These are phyloP conservation scores for Pleurotus cornucopiae DNA, from an alignment of 768 basidiomycete species.

Conservation along the genomic window DNA sequence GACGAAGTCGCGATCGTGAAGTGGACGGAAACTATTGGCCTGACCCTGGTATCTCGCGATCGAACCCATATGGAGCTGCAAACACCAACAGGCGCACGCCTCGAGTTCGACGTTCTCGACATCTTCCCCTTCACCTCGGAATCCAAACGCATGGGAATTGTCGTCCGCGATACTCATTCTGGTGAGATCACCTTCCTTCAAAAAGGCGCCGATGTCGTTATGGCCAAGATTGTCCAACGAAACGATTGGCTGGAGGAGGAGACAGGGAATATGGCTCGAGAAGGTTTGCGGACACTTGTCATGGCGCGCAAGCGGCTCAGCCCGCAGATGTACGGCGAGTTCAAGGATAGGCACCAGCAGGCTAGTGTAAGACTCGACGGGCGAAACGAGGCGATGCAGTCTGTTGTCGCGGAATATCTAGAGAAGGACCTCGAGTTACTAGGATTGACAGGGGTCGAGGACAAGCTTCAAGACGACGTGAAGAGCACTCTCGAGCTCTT, in stretches of 20 bases:
- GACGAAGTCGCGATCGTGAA: slow-evolving; percentile 98
- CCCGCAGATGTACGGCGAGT: slow-evolving; percentile 64
- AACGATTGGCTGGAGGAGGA: slow-evolving; percentile 99
- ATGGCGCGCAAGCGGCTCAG: slow-evolving; percentile 80
- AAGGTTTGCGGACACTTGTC: slow-evolving; percentile 92
- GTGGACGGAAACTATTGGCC: slow-evolving; percentile 94
- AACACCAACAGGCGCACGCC: slow-evolving; percentile 56
- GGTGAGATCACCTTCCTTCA: slow-evolving; percentile 88
- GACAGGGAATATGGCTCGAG: slow-evolving; percentile 96
- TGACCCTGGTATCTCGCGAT: slow-evolving; percentile 85
- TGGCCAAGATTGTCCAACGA: slow-evolving; percentile 89
- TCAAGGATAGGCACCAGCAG: slow-evolving; percentile 65
- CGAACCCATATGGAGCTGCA: slow-evolving; percentile 86
- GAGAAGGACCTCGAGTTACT: slow-evolving; percentile 90
- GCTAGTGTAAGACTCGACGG: slow-evolving; percentile 80
- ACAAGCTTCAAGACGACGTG: slow-evolving; percentile 97
- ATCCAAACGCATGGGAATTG: slow-evolving; percentile 98
- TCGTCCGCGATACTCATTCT: slow-evolving; percentile 74
- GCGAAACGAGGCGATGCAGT: slow-evolving; percentile 75
- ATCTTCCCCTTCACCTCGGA: slow-evolving; percentile 99
- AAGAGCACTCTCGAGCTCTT: slow-evolving; percentile 89
- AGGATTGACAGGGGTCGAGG: slow-evolving; percentile 97
- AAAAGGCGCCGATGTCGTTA: slow-evolving; percentile 98
- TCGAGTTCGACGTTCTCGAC: slow-evolving; percentile 84
- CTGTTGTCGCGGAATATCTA: slow-evolving; percentile 69